Base-by-base conservation (phyloP, 306 rosid species). In the Dryas alaskensis region DNA sequence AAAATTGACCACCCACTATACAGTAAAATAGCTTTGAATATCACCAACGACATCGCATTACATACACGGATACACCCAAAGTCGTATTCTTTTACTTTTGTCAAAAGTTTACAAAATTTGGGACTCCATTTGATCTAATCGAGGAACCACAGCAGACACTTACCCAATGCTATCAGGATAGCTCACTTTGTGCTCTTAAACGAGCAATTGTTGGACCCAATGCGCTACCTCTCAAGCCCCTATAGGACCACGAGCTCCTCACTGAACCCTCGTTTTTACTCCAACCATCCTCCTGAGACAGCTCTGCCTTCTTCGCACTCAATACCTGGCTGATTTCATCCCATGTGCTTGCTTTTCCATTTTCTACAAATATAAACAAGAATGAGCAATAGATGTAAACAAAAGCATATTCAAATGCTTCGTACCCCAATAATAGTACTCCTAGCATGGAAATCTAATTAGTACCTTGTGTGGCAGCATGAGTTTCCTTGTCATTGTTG, bases 181-280 rank as follows among this genome's bases (percentile, higher is more conserved):
- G 82, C 72, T 76, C 96, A 43, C 86, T 88, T 69, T 90, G 90
- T 5, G 88, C 81, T 78, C 97, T 83, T 81, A 89, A 81, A 69
- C 62, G 57, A 58, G 91, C 90, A 90, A 95, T 83, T 55, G 89
- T 86, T 45, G 95, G 99, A 82, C 97, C 98, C 73, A 95, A 78
- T 37, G 98, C 96, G 42, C 98, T 86, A 84, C 96, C 83, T 77
- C 96, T 88, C 76, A 88, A 64, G 61, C 86, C 90, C 76, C 92
- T 88, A 39, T 70, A 25, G 17, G 92, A 84, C 95, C 96, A 87
- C 54, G 89, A 70, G n/a, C 82, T 78, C 42, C 82, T 73, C 76
- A 83, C 80, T 73, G 95, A 81, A 68, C 74, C 80, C 65, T 81
- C 90, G 65, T 68, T 86, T 72, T 74, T 79, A 58, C 64, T 77